Conservation (phyloP, 495 filamentous ascomycete genomes). For the Neurospora sp. region DNA sequence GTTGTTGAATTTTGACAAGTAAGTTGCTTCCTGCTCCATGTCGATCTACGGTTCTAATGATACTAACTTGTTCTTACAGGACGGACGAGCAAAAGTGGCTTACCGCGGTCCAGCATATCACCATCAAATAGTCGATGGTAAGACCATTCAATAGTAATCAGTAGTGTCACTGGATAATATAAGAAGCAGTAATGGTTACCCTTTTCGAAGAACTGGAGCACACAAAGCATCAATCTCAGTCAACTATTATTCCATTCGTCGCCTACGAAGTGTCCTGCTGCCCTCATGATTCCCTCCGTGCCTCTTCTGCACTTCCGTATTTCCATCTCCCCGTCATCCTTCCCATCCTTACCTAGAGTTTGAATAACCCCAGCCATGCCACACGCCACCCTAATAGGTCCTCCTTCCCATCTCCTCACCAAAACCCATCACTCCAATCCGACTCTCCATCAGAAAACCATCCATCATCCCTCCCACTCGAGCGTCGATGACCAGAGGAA, state of each 20-base stretch:
- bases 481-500: neutral
- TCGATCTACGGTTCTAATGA: neutral
- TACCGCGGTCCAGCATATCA: constrained; percentile 50
- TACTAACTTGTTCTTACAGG: constrained; percentile 29
- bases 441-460: neutral
- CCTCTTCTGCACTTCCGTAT: neutral
- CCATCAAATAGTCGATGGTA: constrained; percentile 9
- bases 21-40: constrained; percentile 21
- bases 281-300: neutral
- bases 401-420: neutral
- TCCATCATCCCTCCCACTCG: neutral
- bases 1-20: constrained; percentile 87
- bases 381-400: neutral
- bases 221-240: neutral
- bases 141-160: neutral
- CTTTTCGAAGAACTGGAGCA: neutral
- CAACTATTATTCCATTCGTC: neutral
- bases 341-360: neutral
- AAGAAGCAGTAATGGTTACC: neutral
- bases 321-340: neutral
- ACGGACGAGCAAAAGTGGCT: constrained; percentile 86
- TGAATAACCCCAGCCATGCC: neutral
- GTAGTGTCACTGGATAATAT: neutral
- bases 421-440: neutral
- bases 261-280: neutral